A percentile compares a stretch with the other conserved stretches of the same genome.
phyloP scores from a whole-genome alignment of 257 asterid species.

The Salvia rosmarinus region DNA sequence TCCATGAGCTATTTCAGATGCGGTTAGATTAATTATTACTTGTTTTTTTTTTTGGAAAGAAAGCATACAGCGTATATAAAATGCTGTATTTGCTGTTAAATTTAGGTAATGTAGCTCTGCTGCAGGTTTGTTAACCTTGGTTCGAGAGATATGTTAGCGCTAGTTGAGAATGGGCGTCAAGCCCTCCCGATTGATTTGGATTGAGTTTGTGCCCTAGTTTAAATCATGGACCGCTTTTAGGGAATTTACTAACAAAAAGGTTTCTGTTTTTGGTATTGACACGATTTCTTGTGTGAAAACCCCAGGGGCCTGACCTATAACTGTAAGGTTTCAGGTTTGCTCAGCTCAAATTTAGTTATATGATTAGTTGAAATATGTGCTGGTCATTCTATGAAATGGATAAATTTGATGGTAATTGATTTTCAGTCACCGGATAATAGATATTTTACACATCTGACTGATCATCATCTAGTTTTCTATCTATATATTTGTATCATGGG shows the following conservation, averaged over 20 bases:
- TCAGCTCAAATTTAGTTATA: not conserved
- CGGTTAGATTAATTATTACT: not conserved
- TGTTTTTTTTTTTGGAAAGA: conserved; percentile 3
- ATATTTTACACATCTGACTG: conserved; percentile 8
- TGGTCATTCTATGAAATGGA: conserved; percentile 7
- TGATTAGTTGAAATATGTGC: not conserved
- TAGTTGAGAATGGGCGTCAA: not conserved
- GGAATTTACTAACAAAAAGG: not conserved
- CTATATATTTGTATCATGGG: not conserved
- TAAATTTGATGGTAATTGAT: conserved; percentile 10
- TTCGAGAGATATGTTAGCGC: not conserved
- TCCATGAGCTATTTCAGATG: not conserved
- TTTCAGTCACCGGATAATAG: not conserved
- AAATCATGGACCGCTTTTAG: not conserved
- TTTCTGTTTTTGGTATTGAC: not conserved
- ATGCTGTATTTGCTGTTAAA: conserved; percentile 1
- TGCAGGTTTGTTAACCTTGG: conserved; percentile 16
- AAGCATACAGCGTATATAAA: not conserved
- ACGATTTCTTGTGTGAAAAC: not conserved
- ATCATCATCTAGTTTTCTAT: not conserved
- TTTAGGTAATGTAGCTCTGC: not conserved
- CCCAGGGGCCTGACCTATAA: not conserved
- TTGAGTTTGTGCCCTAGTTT: not conserved
- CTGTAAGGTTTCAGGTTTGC: not conserved
- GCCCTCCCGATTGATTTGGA: conserved; percentile 14